phyloP scores from a whole-genome alignment of 2,329 filamentous ascomycete genomes.

The Pestalotiopsis sp. region DNA sequence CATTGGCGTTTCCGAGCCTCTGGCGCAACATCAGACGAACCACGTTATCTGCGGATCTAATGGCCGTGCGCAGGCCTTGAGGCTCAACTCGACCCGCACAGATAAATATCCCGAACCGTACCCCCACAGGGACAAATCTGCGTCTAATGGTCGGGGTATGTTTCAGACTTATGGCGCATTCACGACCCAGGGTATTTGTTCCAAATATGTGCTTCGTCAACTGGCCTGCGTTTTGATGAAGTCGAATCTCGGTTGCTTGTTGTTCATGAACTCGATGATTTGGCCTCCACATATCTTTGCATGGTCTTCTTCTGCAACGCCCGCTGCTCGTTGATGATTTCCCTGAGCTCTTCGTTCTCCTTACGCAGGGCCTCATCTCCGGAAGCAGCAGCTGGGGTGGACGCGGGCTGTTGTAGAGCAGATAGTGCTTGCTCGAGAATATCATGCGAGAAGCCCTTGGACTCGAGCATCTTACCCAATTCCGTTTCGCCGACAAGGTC shows the following conservation, averaged over 20 bases:
- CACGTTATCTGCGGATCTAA: not conserved
- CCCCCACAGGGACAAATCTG: constrained; percentile 3
- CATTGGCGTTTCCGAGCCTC: constrained; percentile 15
- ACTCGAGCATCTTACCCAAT: constrained; percentile 47
- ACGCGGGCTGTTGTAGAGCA: constrained; percentile 41
- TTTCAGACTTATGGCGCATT: constrained; percentile 3
- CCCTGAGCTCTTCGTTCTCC: constrained; percentile 47
- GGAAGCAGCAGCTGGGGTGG: constrained; percentile 17
- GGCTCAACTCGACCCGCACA: constrained; percentile 9
- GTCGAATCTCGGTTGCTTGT: not conserved
- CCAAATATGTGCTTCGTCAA: not conserved
- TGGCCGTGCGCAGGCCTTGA: constrained; percentile 5
- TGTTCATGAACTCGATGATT: constrained; percentile 25
- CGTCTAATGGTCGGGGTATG: not conserved
- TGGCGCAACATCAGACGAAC: not conserved
- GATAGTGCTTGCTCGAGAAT: constrained; percentile 53
- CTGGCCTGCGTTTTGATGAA: not conserved
- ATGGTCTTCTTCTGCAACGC: constrained; percentile 43
- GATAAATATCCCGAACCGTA: not conserved
- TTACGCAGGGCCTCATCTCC: constrained; percentile 38
- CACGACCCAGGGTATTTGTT: not conserved
- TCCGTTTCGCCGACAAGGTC: constrained; percentile 41
- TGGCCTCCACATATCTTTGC: constrained; percentile 30
- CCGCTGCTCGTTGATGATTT: constrained; percentile 46
- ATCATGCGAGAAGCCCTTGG: constrained; percentile 49